Percentiles rank a stretch among this genome's conserved stretches.
These are phyloP conservation scores for Penicillium parvum DNA, from an alignment of 495 filamentous ascomycete genomes.

Conservation along the genomic window DNA sequence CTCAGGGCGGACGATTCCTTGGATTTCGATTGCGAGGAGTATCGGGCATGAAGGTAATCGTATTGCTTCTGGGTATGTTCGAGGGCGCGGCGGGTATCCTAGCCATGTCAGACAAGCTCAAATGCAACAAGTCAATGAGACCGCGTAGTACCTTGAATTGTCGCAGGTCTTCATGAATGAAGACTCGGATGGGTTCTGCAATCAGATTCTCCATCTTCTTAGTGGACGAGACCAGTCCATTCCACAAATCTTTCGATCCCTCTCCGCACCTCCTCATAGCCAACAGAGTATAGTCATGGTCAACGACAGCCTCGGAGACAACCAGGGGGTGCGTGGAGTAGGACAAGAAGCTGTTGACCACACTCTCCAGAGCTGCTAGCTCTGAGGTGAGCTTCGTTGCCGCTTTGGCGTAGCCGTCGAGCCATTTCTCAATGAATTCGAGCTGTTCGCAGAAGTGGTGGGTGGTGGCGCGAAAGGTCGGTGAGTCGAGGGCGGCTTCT, in stretches of 20 bases:
- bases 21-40: conserved; percentile 78
- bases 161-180: conserved; percentile 68
- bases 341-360: conserved; percentile 68
- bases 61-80: conserved; percentile 80
- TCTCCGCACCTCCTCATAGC: conserved; percentile 82
- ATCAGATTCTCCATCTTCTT: conserved; percentile 71
- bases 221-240: conserved; percentile 60
- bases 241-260: conserved; percentile 81
- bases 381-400: conserved; percentile 75
- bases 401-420: conserved; percentile 77
- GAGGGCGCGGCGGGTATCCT: conserved; percentile 69
- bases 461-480: conserved; percentile 86
- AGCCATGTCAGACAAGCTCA: conserved; percentile 33
- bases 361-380: conserved; percentile 60
- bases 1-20: conserved; percentile 87
- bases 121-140: not conserved
- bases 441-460: conserved; percentile 89
- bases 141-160: conserved; percentile 51
- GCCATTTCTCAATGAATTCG: conserved; percentile 88
- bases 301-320: conserved; percentile 74
- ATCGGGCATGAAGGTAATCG: conserved; percentile 74
- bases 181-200: conserved; percentile 74
- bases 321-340: conserved; percentile 66
- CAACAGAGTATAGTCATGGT: conserved; percentile 90
- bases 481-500: conserved; percentile 93